phyloP scores from a whole-genome alignment of 2,329 filamentous ascomycete genomes.

The Cytospora paraplurivora region DNA sequence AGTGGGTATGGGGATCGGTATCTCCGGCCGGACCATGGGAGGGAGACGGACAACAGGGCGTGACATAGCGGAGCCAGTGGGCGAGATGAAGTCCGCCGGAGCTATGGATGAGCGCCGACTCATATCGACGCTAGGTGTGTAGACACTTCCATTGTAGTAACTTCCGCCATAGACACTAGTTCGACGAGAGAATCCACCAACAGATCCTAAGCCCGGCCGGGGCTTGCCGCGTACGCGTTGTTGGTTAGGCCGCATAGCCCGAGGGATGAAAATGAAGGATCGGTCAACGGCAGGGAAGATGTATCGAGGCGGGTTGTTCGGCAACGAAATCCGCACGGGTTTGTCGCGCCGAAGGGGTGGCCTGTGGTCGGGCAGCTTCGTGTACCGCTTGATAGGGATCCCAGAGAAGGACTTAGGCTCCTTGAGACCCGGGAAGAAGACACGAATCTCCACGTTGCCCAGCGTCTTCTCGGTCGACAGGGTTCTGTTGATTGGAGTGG shows the following conservation, averaged over 20 bases:
- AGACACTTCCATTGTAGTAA: constrained; percentile 67
- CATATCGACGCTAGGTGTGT: constrained; percentile 84
- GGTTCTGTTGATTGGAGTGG: constrained; percentile 69
- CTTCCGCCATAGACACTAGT: constrained; percentile 79
- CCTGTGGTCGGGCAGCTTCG: constrained; percentile 89
- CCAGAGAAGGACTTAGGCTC: constrained; percentile 71
- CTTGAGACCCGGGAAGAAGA: constrained; percentile 76
- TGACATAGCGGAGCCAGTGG: constrained; percentile 76
- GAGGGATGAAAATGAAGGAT: constrained; percentile 97
- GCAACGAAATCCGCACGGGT: constrained; percentile 90
- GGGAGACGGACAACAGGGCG: constrained; percentile 85
- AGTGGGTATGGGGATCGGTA: constrained; percentile 32
- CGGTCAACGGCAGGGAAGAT: constrained; percentile 88
- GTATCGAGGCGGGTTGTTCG: constrained; percentile 76
- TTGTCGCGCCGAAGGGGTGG: constrained; percentile 94
- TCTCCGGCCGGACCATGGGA: constrained; percentile 50
- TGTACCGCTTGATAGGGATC: constrained; percentile 86
- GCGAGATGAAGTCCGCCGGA: constrained; percentile 75
- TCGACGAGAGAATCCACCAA: constrained; percentile 70
- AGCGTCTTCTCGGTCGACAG: constrained; percentile 84
- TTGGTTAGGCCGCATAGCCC: constrained; percentile 90
- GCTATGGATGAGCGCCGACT: constrained; percentile 83
- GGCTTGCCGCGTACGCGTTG: constrained; percentile 77
- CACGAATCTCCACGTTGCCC: constrained; percentile 81
- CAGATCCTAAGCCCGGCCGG: constrained; percentile 68